A percentile compares a stretch with the other conserved stretches of the same genome.
phyloP scores from a whole-genome alignment of 2,329 filamentous ascomycete species.

The Apiospora marii region DNA sequence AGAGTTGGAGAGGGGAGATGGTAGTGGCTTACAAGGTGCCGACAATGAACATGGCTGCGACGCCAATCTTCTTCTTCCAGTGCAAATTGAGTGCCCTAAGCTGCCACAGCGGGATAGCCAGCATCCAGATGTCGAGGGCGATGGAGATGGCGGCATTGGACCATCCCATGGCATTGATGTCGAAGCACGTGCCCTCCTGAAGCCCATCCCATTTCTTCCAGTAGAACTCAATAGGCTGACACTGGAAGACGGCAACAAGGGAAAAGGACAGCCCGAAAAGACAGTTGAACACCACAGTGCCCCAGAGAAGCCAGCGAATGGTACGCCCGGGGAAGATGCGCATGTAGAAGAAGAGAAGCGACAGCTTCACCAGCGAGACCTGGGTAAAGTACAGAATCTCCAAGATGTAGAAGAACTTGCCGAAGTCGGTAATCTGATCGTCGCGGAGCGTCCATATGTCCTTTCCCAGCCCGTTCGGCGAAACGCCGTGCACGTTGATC shows the following conservation, averaged over 20 bases:
- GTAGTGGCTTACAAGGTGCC: slow-evolving; percentile 48
- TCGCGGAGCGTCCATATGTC: slow-evolving; percentile 45
- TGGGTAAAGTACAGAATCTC: slow-evolving; percentile 50
- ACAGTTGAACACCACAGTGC: slow-evolving; percentile 42
- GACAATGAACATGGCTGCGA: slow-evolving; percentile 51
- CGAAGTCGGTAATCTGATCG: slow-evolving; percentile 37
- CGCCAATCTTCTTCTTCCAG: slow-evolving; percentile 57
- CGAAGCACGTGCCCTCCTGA: slow-evolving; percentile 49
- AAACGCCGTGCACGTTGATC: slow-evolving; percentile 36
- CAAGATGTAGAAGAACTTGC: slow-evolving; percentile 42
- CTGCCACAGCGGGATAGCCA: slow-evolving; percentile 52
- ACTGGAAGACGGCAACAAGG: slow-evolving; percentile 46
- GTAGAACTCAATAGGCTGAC: slow-evolving; percentile 48
- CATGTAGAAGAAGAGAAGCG: slow-evolving; percentile 52
- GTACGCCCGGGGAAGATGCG: slow-evolving; percentile 47
- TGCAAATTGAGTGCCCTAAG: slow-evolving; percentile 49
- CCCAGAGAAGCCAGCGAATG: slow-evolving; percentile 44
- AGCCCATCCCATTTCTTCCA: slow-evolving; percentile 53
- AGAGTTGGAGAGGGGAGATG: slow-evolving; percentile 44
- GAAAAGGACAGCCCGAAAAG: slow-evolving; percentile 43
- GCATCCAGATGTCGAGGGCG: slow-evolving; percentile 49
- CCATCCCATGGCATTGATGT: slow-evolving; percentile 51
- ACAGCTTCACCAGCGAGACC: slow-evolving; percentile 49
- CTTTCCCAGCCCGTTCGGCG: slow-evolving; percentile 38
- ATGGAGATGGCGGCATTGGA: slow-evolving; percentile 53